Evolutionary conservation across 2,329 filamentous ascomycete species (phyloP).

Genomic region (Trichoderma atroviride): DNA sequence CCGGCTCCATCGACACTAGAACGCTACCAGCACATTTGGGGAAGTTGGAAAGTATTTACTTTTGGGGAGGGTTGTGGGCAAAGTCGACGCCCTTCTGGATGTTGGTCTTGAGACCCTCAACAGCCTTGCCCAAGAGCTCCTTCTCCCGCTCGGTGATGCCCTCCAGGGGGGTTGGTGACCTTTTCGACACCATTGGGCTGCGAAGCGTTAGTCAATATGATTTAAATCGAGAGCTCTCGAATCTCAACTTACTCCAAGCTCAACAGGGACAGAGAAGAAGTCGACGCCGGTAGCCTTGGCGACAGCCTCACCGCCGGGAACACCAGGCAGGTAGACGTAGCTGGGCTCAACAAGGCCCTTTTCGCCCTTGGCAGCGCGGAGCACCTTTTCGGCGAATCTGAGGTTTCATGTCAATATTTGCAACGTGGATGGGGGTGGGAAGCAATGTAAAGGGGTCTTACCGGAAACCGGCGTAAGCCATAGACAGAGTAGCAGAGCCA

Average conservation of each 20-base stretch:
- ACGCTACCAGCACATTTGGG: constrained; percentile 33
- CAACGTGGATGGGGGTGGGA: neutral
- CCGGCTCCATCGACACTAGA: constrained; percentile 36
- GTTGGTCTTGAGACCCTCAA: constrained; percentile 84
- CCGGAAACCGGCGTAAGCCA: constrained; percentile 95
- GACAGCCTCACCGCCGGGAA: constrained; percentile 84
- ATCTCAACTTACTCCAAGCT: constrained; percentile 78
- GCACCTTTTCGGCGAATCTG: constrained; percentile 91
- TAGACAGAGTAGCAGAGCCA: constrained; percentile 88
- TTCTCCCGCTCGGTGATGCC: constrained; percentile 85
- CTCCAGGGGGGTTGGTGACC: constrained; percentile 74
- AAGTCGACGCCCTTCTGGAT: constrained; percentile 94
- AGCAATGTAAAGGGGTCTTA: constrained; percentile 44
- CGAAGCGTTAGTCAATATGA: constrained; percentile 36
- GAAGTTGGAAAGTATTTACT: constrained; percentile 59
- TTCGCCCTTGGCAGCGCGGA: constrained; percentile 86
- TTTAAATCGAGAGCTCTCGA: neutral
- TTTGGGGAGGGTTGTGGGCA: constrained; percentile 82
- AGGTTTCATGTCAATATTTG: neutral
- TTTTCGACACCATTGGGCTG: constrained; percentile 85
- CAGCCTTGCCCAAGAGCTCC: constrained; percentile 75
- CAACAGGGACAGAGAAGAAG: constrained; percentile 94
- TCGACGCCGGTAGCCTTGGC: constrained; percentile 81
- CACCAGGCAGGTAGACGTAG: constrained; percentile 91
- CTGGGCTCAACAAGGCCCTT: constrained; percentile 92